A percentile compares a stretch with the other conserved stretches of the same genome.
These are phyloP conservation scores for Adansonia digitata DNA, from an alignment of 345 rosid species.

Conservation along the genomic window DNA sequence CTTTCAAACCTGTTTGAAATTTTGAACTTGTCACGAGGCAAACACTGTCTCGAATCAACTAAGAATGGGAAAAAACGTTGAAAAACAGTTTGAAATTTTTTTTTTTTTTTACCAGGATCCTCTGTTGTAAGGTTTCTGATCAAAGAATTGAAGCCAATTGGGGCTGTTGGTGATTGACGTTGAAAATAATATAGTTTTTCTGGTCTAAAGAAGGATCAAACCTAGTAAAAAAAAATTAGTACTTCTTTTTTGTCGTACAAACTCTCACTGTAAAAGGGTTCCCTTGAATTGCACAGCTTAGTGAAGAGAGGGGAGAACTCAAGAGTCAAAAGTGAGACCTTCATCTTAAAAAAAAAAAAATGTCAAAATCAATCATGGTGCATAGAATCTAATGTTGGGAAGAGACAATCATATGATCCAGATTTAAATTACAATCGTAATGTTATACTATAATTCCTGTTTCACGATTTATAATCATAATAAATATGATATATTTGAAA, in stretches of 20 bases:
- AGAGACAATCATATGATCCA: slow-evolving; percentile 41
- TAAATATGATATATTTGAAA: too few relatives aligned
- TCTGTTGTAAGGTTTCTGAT: background rate
- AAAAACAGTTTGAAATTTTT: background rate
- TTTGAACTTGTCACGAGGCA: slow-evolving; percentile 8
- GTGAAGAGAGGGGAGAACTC: slow-evolving; percentile 14
- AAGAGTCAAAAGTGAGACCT: slow-evolving; percentile 43
- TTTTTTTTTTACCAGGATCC: background rate
- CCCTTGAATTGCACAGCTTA: slow-evolving; percentile 22
- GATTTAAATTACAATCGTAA: too few relatives aligned
- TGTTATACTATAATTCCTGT: too few relatives aligned
- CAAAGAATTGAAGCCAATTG: background rate
- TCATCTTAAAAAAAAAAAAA: slow-evolving; percentile 37
- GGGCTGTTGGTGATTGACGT: background rate
- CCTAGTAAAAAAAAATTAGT: background rate
- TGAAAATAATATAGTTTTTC: slow-evolving; percentile 13
- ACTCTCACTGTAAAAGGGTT: slow-evolving; percentile 12
- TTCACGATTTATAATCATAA: too few relatives aligned
- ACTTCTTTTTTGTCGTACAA: background rate
- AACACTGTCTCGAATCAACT: background rate
- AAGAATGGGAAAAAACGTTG: background rate
- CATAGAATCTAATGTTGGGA: slow-evolving; percentile 59
- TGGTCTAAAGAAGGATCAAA: background rate
- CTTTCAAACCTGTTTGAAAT: background rate
- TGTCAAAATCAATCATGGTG: slow-evolving; percentile 82